Evolutionary conservation across 2,329 filamentous ascomycete species (phyloP).

Genomic region (Fusarium incarnatum): DNA sequence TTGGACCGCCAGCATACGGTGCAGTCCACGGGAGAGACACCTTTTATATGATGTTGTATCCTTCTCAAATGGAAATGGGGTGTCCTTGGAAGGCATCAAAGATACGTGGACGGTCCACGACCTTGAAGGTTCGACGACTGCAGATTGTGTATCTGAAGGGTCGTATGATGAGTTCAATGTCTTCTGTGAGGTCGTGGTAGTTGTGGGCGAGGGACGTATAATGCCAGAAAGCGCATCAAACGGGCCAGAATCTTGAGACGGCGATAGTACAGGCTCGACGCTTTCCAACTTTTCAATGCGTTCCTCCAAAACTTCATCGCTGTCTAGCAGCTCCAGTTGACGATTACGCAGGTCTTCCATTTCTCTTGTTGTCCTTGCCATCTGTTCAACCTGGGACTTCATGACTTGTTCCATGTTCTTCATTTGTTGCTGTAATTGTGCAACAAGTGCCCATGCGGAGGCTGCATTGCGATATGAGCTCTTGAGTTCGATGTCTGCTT

Average conservation of each 20-base stretch:
- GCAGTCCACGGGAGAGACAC: slow-evolving; percentile 69
- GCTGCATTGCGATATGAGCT: slow-evolving; percentile 66
- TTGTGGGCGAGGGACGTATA: slow-evolving; percentile 34
- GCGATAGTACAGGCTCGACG: slow-evolving; percentile 39
- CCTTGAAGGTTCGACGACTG: slow-evolving; percentile 42
- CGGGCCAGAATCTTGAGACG: slow-evolving; percentile 38
- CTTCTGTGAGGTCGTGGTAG: slow-evolving; percentile 12
- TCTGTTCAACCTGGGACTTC: slow-evolving; percentile 55
- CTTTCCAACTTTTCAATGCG: slow-evolving; percentile 62
- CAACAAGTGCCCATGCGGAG: slow-evolving; percentile 65
- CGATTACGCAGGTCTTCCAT: slow-evolving; percentile 61
- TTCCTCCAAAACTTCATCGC: slow-evolving; percentile 65
- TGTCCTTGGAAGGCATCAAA: slow-evolving; percentile 64
- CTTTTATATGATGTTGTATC: slow-evolving; percentile 71
- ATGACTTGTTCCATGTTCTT: slow-evolving; percentile 53
- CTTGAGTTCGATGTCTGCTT: slow-evolving; percentile 64
- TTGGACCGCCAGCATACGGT: slow-evolving; percentile 66
- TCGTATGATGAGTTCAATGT: slow-evolving; percentile 10
- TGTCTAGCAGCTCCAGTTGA: slow-evolving; percentile 63
- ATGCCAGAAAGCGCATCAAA: slow-evolving; percentile 14
- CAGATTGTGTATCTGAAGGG: slow-evolving; percentile 8
- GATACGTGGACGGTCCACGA: slow-evolving; percentile 71
- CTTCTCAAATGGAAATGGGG: slow-evolving; percentile 71
- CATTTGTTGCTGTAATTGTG: slow-evolving; percentile 57
- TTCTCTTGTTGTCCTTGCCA: slow-evolving; percentile 55